Evolutionary conservation across 225 moss, liverwort and hornwort species (phyloP), one percentile per base, ranked within the genome.

Genomic region (Physcomitrellopsis africana): DNA sequence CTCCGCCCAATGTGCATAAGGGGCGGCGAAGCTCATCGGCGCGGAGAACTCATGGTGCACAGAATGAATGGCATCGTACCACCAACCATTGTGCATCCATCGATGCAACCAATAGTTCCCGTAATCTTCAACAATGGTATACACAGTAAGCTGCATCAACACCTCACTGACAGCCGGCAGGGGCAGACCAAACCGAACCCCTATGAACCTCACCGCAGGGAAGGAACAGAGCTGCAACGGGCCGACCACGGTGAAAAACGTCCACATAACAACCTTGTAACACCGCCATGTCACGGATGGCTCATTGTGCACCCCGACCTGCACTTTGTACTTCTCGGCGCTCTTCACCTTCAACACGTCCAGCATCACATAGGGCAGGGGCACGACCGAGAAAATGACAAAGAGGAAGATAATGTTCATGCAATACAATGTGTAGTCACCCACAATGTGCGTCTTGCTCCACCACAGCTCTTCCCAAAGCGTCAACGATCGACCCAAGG

Each of bases 291-390:
- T 83, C 56, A 73, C 75, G 11, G 86, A 67, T 17, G 77, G 75
- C 70, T 82, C 88, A 64, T 91, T 94, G 77, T 97, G 87, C 47
- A 90, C 87, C 48, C 96, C 93, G n/a, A 91, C 91, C 76, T 97
- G 96, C 19, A 97, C 75, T 79, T 84, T 93, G 70, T 90, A 97
- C 78, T 90, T 91, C 78, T 97, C 92, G 66, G 73, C 85, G 1
- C 83, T 80, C 67, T 70, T 81, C 73, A 93, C 86, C 70, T 90
- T 82, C 19, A 78, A 84, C 45, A 92, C 67, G 37, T 97, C 96
- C 75, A 97, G 77, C 22, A 94, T 17, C 69, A 90, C 90, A 15
- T 80, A 88, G 42, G 95, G 95, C 72, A 96, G 29, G 4, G 95
- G 93, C 63, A 68, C 90, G 15, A 94, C 17, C 11, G 86, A 84